Percentiles rank a stretch among this genome's conserved stretches.
These are phyloP conservation scores for Vaccinium macrocarpon DNA, from an alignment of 148 eudicot genomes.

Conservation along the genomic window DNA sequence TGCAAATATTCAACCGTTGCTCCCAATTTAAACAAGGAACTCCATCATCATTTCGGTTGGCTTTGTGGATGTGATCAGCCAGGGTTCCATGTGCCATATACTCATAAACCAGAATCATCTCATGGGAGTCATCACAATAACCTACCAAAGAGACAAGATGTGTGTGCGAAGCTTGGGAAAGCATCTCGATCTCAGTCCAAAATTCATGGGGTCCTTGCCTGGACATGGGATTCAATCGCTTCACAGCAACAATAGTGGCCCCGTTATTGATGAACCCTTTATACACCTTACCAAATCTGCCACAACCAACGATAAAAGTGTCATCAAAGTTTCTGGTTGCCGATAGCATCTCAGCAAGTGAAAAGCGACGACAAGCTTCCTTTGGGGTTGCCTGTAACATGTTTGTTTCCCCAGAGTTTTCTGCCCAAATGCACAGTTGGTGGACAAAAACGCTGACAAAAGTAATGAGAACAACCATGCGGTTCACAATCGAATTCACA, in stretches of 20 bases:
- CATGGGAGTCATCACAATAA: conserved; percentile 30
- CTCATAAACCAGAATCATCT: conserved; percentile 46
- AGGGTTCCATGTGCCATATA: conserved; percentile 35
- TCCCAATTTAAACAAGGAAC: conserved; percentile 12
- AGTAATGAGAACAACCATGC: too few relatives aligned
- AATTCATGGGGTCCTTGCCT: conserved; percentile 20
- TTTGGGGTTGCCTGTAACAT: background rate
- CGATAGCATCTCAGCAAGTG: conserved; percentile 16
- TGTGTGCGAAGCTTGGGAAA: conserved; percentile 10
- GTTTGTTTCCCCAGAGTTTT: background rate
- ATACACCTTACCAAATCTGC: conserved; percentile 23
- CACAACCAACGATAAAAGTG: conserved; percentile 5
- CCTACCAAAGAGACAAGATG: conserved; percentile 37
- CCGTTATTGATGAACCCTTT: conserved; percentile 2
- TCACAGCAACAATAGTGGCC: conserved; percentile 12
- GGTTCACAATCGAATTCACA: too few relatives aligned
- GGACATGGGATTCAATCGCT: conserved; percentile 6
- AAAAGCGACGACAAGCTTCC: conserved; percentile 5
- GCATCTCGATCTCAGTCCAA: conserved; percentile 22
- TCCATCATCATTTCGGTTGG: too few relatives aligned
- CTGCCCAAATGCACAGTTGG: background rate
- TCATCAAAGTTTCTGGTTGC: conserved; percentile 19
- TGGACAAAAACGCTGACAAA: background rate
- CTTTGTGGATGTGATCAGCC: conserved; percentile 32
- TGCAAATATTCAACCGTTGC: conserved; percentile 24